These are phyloP conservation scores for Dimocarpus longan DNA, from an alignment of 345 rosid species.

Conservation along the genomic window DNA sequence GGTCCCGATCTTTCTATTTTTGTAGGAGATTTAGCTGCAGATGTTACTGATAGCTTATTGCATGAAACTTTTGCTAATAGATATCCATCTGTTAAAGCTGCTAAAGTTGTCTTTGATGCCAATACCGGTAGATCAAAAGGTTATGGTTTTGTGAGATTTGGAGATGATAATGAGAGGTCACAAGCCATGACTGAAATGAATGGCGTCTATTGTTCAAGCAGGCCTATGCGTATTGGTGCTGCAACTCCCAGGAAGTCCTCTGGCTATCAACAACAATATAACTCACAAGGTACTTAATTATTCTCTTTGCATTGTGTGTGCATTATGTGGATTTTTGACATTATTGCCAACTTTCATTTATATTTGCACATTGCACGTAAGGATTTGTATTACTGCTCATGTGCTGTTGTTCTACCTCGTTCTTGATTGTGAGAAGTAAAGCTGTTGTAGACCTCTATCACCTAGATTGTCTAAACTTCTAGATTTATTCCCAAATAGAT, in stretches of 20 bases:
- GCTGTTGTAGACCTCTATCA: neutral
- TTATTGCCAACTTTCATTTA: neutral
- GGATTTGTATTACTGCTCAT: conserved; percentile 5
- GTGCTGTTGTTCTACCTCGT: neutral
- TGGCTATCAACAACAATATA: conserved; percentile 74
- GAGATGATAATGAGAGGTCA: conserved; percentile 77
- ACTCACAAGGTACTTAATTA: conserved; percentile 50
- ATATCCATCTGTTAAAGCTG: conserved; percentile 88
- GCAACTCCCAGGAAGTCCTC: conserved; percentile 93
- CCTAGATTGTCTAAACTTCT: neutral
- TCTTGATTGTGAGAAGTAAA: neutral
- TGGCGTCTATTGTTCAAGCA: conserved; percentile 83
- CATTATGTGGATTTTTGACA: conserved; percentile 6
- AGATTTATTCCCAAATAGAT: neutral
- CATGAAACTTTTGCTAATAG: conserved; percentile 70
- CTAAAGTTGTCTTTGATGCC: conserved; percentile 88
- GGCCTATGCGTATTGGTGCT: conserved; percentile 96
- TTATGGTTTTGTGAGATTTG: conserved; percentile 98
- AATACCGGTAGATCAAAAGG: conserved; percentile 97
- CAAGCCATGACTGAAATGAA: conserved; percentile 95
- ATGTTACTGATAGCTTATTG: conserved; percentile 79
- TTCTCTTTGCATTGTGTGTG: conserved; percentile 16
- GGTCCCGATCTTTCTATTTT: conserved; percentile 91
- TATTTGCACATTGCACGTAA: neutral
- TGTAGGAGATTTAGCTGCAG: conserved; percentile 95